A percentile compares a stretch with the other conserved stretches of the same genome.
phyloP scores from a whole-genome alignment of 75 land plant genomes.

The Cryptomeria japonica region DNA sequence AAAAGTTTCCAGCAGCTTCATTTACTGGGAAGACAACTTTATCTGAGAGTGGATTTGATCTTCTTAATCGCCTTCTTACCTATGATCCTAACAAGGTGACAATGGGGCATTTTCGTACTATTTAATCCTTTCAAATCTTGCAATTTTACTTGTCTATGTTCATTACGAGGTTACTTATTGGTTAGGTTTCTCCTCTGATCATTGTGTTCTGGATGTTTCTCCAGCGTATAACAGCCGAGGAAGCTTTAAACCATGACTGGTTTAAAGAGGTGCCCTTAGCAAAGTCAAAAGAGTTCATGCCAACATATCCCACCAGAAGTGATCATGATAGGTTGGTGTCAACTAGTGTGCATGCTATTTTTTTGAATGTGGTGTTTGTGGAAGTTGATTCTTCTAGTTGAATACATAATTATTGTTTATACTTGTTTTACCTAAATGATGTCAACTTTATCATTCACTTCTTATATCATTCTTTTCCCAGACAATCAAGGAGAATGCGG shows the following conservation, averaged over 20 bases:
- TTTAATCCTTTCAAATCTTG: too few relatives aligned
- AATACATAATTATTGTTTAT: too few relatives aligned
- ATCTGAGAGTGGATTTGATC: slow-evolving; percentile 46
- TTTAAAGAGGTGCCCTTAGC: slow-evolving; percentile 50
- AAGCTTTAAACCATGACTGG: slow-evolving; percentile 56
- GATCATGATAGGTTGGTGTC: slow-evolving; percentile 40
- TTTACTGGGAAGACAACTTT: slow-evolving; percentile 48
- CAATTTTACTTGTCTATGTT: neutral
- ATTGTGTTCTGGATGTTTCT: neutral
- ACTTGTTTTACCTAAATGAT: neutral
- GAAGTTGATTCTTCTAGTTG: neutral
- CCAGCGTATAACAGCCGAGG: slow-evolving; percentile 49
- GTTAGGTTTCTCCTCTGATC: neutral
- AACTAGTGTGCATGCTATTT: neutral
- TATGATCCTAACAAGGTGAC: slow-evolving; percentile 48
- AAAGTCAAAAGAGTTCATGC: slow-evolving; percentile 42
- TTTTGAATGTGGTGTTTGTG: neutral
- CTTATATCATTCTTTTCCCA: neutral
- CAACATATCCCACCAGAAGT: slow-evolving; percentile 43
- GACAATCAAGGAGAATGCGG: slow-evolving; percentile 31
- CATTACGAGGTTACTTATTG: neutral
- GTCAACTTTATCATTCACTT: neutral
- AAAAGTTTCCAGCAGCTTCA: slow-evolving; percentile 47
- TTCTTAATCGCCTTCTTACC: slow-evolving; percentile 42
- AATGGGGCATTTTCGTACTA: neutral